Conservation (phyloP, 495 filamentous ascomycete species). For the Penicillium egyptiacum region DNA sequence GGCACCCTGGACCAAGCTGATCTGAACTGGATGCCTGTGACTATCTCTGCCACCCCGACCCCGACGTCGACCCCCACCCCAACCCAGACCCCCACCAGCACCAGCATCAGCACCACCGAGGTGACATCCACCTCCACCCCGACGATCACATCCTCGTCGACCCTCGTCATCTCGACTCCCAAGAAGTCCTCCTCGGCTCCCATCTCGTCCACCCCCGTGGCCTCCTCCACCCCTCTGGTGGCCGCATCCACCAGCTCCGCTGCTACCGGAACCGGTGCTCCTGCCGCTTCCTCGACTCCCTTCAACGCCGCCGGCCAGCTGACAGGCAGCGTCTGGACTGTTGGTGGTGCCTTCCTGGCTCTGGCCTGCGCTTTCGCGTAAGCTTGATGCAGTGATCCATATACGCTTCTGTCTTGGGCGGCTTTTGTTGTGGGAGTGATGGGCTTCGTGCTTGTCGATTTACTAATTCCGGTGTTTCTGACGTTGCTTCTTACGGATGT, state of each 20-base stretch:
- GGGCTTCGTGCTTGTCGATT: neutral
- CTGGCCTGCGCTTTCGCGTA: conserved; percentile 34
- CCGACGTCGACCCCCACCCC: conserved; percentile 26
- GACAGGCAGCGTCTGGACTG: conserved; percentile 28
- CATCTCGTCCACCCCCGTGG: conserved; percentile 20
- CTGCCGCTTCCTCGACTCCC: conserved; percentile 15
- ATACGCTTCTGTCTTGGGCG: neutral
- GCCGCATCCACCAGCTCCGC: conserved; percentile 14
- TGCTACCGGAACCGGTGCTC: conserved; percentile 12
- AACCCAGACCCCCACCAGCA: conserved; percentile 12
- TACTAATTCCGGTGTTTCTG: conserved; percentile 11
- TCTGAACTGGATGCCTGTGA: conserved; percentile 33
- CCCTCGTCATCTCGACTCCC: conserved; percentile 16
- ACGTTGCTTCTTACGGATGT: conserved; percentile 18
- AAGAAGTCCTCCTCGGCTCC: conserved; percentile 22
- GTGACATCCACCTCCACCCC: conserved; percentile 8
- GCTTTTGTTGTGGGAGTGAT: neutral
- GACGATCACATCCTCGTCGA: conserved; percentile 2
- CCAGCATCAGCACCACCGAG: neutral
- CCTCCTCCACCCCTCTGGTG: conserved; percentile 16
- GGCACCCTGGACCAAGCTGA: conserved; percentile 22
- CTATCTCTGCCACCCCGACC: conserved; percentile 28
- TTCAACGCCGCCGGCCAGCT: conserved; percentile 25
- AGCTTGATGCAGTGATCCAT: neutral
- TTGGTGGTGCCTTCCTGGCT: conserved; percentile 33